phyloP scores from a whole-genome alignment of 202 grass and related monocot species.

The Zoysia matrella region DNA sequence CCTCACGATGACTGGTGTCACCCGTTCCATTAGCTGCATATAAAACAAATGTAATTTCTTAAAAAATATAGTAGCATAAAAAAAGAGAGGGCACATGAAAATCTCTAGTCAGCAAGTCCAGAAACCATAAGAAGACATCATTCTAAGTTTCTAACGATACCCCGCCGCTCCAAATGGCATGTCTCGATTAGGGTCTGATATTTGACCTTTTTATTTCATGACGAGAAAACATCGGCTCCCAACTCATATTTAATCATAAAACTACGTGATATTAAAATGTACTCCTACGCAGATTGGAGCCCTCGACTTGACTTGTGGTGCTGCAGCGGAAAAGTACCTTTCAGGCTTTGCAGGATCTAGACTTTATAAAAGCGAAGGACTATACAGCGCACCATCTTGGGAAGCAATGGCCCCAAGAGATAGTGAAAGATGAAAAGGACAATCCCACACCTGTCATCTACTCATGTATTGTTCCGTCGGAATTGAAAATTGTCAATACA shows the following conservation, averaged over 20 bases:
- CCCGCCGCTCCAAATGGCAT: background rate
- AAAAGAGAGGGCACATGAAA: background rate
- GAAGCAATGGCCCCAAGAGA: conserved; percentile 35
- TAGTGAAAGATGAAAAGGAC: conserved; percentile 31
- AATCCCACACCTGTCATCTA: conserved; percentile 35
- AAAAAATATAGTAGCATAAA: background rate
- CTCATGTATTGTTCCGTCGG: background rate
- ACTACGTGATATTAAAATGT: background rate
- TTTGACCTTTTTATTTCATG: background rate
- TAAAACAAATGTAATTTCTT: conserved; percentile 12
- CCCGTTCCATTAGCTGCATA: conserved; percentile 74
- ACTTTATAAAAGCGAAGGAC: conserved; percentile 25
- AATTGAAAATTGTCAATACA: conserved; percentile 34
- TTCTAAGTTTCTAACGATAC: too few relatives aligned
- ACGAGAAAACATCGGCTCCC: background rate
- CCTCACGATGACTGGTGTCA: conserved; percentile 60
- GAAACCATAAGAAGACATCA: too few relatives aligned
- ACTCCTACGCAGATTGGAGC: background rate
- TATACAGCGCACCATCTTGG: conserved; percentile 31
- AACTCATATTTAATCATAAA: conserved; percentile 20
- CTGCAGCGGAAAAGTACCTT: background rate
- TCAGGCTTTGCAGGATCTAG: conserved; percentile 25
- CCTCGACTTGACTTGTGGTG: conserved; percentile 20
- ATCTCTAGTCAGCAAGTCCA: background rate
- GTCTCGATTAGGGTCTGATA: conserved; percentile 4